A percentile compares a stretch with the other conserved stretches of the same genome.
These are phyloP conservation scores for Centaurea solstitialis DNA, from an alignment of 129 eudicot species.

Conservation along the genomic window DNA sequence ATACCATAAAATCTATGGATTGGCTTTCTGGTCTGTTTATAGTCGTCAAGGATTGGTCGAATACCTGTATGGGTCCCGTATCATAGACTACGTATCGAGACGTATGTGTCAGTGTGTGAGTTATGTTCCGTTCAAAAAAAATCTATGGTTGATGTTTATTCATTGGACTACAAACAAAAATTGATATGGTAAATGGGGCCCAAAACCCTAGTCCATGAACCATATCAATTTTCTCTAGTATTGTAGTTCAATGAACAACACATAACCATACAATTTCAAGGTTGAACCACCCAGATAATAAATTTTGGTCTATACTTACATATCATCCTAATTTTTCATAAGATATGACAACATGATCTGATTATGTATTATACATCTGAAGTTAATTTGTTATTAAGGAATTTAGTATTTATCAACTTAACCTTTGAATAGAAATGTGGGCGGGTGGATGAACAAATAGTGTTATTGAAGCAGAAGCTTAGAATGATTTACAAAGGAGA, in stretches of 20 bases:
- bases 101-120: too few species aligned
- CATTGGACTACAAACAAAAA: neutral
- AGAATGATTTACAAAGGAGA: constrained; percentile 67
- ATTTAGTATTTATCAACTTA: neutral
- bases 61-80: too few species aligned
- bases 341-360: too few species aligned
- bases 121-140: too few species aligned
- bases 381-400: too few species aligned
- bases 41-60: too few species aligned
- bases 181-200: neutral
- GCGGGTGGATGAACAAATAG: constrained; percentile 68
- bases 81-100: too few species aligned
- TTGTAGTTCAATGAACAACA: too few species aligned
- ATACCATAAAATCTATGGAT: too few species aligned
- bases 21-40: too few species aligned
- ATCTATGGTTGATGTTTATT: neutral
- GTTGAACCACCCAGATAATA: neutral
- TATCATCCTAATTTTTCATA: neutral
- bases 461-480: constrained; percentile 68
- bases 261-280: neutral
- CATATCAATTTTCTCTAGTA: neutral
- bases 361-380: neutral
- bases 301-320: too few species aligned
- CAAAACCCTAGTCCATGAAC: neutral
- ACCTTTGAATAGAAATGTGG: constrained; percentile 67